Base-by-base conservation (phyloP, 441 rosid species). In the Pelargonium fulgidum region DNA sequence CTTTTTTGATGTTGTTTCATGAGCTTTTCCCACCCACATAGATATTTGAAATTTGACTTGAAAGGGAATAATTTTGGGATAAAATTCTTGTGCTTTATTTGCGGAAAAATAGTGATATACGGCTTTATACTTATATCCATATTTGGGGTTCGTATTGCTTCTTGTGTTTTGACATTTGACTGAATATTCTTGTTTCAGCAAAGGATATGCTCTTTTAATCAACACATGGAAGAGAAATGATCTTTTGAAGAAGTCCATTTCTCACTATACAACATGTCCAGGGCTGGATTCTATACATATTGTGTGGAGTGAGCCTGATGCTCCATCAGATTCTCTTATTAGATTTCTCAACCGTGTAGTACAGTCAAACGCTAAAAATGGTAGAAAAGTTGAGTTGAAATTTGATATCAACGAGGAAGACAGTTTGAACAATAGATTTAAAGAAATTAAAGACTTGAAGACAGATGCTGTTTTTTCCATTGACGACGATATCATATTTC, bases 211-310 rank as follows among this genome's bases (percentile, higher is more conserved):
- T 17, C 82, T 93, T 72, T n/a, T 93, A 67, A 91, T 93, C 75
- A 93, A 93, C 80, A 93, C 98, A 0, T 93, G 98, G 98, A 93
- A 91, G 85, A 87, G 97, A 87, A 80, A 91, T 24, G 92, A 87
- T 83, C 89, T 93, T 11, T 74, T 93, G 75, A 89, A 87, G 89
- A 77, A 85, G 72, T 91, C 97, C 24, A 79, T 93, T 69, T 79
- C 97, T 10, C 98, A 93, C 74, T 93, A 93, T 66, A 78, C 91
- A 1, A 74, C 86, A 14, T 93, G 98, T 70, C 70, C 80, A 2
- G 88, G 89, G 70, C 89, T 91, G 16, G 86, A 86, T 62, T 89
- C 98, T 20, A 83, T 93, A 62, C 98, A 89, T 78, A 79, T 93
- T 58, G 89, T 93, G 22, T 93, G 98, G 98, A 93, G 96, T 68